Base-by-base conservation (phyloP, 306 rosid species). In the Glycine latifolia region DNA sequence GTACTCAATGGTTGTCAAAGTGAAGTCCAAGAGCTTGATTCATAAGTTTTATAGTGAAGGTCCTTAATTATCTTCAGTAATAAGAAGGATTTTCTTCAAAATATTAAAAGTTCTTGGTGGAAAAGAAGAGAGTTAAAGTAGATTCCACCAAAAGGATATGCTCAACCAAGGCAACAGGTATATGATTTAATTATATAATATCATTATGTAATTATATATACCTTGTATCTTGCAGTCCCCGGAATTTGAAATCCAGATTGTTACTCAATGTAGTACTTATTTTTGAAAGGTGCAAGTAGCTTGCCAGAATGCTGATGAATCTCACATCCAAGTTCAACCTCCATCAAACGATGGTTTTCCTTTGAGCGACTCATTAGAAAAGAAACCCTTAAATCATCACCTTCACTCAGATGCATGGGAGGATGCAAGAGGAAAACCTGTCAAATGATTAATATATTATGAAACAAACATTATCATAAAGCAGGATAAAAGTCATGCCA, bases 341-440 rank as follows among this genome's bases (percentile, higher is more conserved):
- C 98, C 99, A 96, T 90, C 48, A 96, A 81, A 46, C 99, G 92
- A 86, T 96, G 98, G 87, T 96, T 96, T 87, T 89, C 97, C 88
- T 88, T 91, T 0, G 91, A 88, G 68, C 99, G 99, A 77, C 66
- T 87, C 98, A 96, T 96, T 35, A 89, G 87, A 90, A 96, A 89
- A 82, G 90, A 89, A 83, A 85, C 83, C 82, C 10, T 87, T 73
- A 96, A 80, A 33, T 88, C 77, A 81, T 93, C 98, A 86, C 97
- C 97, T 83, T 80, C 82, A 79, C 65, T 75, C 80, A 93, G 93
- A 48, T 67, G 82, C 61, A 83, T 17, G 13, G 98, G 84, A 35
- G 98, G 94, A 67, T 87, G 88, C 89, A 93, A 59, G 13, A 93
- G 94, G 82, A 96, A 96, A 79, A 91, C 94, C 99, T 93, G 90